Percentiles rank a stretch among this genome's conserved stretches.
These are phyloP conservation scores for Zoysia pacifica DNA, from an alignment of 176 grass and related monocot genomes.

Conservation along the genomic window DNA sequence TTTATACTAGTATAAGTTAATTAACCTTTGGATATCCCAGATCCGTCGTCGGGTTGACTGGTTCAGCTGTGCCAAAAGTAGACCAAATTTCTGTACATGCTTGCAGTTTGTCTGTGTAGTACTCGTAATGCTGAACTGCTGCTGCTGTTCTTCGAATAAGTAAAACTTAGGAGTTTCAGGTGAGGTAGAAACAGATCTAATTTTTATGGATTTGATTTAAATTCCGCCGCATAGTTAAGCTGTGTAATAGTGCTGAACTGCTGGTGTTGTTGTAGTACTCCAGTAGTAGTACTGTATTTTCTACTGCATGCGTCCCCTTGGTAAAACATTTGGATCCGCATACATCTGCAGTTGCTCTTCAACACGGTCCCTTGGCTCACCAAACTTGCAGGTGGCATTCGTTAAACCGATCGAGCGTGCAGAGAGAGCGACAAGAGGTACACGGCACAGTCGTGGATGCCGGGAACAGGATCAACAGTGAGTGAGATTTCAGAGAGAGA, in stretches of 20 bases:
- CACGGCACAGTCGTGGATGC: conserved; percentile 17
- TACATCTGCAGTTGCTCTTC: conserved; percentile 2
- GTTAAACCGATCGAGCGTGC: conserved; percentile 12
- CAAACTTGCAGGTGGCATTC: conserved; percentile 12
- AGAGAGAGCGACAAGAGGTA: conserved; percentile 14
- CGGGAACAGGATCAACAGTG: conserved; percentile 35
- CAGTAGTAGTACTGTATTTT: too few species aligned
- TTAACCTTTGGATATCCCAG: not conserved
- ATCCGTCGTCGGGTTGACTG: not conserved
- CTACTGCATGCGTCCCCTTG: not conserved
- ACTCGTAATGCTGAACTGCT: not conserved
- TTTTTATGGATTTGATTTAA: too few species aligned
- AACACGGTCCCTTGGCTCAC: not conserved
- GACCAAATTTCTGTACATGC: not conserved
- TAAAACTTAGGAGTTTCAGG: too few species aligned
- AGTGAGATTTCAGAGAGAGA: conserved; percentile 19
- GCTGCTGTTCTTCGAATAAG: not conserved
- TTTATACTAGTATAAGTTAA: not conserved
- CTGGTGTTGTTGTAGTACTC: not conserved
- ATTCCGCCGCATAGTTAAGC: too few species aligned
- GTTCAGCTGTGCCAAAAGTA: too few species aligned
- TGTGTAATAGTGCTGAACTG: not conserved
- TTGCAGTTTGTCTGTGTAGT: not conserved
- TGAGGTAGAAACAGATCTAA: too few species aligned
- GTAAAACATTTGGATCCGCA: conserved; percentile 14